phyloP scores from a whole-genome alignment of 2,329 filamentous ascomycete species.

The Pseudogymnoascus sp. region DNA sequence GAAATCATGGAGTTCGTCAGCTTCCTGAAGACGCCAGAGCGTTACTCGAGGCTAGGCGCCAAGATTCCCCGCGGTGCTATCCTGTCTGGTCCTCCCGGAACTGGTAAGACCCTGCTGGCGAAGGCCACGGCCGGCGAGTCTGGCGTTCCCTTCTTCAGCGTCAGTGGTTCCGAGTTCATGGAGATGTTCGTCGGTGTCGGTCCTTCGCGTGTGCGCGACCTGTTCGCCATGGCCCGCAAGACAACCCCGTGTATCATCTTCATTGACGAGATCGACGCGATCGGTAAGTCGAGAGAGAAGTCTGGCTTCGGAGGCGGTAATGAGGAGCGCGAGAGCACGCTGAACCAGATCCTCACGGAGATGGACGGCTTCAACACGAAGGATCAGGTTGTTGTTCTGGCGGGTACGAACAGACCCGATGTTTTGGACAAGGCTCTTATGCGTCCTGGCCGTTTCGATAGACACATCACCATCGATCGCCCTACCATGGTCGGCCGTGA shows the following conservation, averaged over 20 bases:
- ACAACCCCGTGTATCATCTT: conserved; percentile 98
- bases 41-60: conserved; percentile 87
- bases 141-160: conserved; percentile 93
- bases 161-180: conserved; percentile 97
- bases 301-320: conserved; percentile 82
- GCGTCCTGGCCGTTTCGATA: conserved; percentile 92
- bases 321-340: conserved; percentile 90
- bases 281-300: conserved; percentile 82
- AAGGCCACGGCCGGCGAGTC: conserved; percentile 98
- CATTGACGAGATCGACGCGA: conserved; percentile 98
- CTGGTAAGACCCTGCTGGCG: conserved; percentile 92
- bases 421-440: conserved; percentile 92
- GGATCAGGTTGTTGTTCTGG: conserved; percentile 92
- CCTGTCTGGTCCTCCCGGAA: conserved; percentile 93
- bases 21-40: conserved; percentile 87
- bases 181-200: conserved; percentile 99
- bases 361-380: conserved; percentile 99
- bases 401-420: conserved; percentile 92
- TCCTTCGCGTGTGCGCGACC: conserved; percentile 85
- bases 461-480: conserved; percentile 89
- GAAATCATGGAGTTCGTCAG: conserved; percentile 99
- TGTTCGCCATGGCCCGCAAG: conserved; percentile 91
- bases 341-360: conserved; percentile 97
- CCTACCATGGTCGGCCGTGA: conserved; percentile 95
- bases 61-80: conserved; percentile 98